phyloP scores from a whole-genome alignment of 139 green algal genomes.

The Mychonastes homosphaera region DNA sequence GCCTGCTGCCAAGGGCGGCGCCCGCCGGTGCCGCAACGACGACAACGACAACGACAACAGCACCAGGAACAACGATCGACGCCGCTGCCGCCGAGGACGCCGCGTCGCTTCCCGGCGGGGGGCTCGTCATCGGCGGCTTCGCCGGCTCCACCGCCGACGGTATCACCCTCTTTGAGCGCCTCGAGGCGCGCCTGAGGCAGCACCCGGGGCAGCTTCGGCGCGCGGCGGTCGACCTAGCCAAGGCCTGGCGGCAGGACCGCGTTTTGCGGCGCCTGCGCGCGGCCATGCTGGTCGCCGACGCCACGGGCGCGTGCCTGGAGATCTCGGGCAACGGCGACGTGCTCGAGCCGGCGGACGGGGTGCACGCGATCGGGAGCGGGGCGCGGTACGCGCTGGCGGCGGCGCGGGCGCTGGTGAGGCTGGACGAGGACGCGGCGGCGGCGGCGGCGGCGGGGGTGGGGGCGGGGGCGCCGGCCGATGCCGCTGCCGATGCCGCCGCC shows the following conservation, averaged over 20 bases:
- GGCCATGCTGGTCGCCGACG: conserved; percentile 73
- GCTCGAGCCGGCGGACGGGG: conserved; percentile 74
- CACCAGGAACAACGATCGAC: background rate
- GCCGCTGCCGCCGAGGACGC: background rate
- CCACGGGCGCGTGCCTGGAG: conserved; percentile 41
- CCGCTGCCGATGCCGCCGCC: too few relatives aligned
- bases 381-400: conserved; percentile 41
- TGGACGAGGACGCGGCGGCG: conserved; percentile 9
- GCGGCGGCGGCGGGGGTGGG: too few relatives aligned
- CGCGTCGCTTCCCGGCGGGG: conserved; percentile 5
- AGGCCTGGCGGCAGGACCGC: background rate
- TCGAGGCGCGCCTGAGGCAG: background rate
- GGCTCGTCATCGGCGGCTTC: conserved; percentile 14
- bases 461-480: too few relatives aligned
- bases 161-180: conserved; percentile 9
- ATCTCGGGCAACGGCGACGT: conserved; percentile 89
- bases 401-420: conserved; percentile 41
- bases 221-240: background rate
- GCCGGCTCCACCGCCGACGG: conserved; percentile 16
- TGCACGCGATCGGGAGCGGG: conserved; percentile 46
- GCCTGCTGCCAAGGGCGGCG: conserved; percentile 20
- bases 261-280: conserved; percentile 31
- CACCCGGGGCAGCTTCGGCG: background rate
- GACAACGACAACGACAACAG: background rate
- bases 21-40: background rate